Evolutionary conservation across 1,284 basidiomycete species (phyloP).

Genomic region (Ceratobasidium sp.): DNA sequence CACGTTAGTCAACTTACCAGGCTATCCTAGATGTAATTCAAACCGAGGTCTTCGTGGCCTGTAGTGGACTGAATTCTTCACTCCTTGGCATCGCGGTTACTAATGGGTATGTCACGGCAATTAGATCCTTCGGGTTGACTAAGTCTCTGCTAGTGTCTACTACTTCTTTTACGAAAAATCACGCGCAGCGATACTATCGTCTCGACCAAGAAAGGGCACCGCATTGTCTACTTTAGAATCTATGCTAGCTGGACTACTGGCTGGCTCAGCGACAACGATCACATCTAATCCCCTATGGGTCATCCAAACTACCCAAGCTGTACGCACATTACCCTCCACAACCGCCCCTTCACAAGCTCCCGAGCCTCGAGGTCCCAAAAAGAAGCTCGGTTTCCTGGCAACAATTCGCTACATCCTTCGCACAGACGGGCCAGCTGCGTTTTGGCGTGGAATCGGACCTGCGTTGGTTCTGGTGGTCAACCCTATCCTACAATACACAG

Average conservation of each 20-base stretch:
- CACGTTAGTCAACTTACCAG: constrained; percentile 59
- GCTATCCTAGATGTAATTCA: constrained; percentile 79
- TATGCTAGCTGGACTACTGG: constrained; percentile 88
- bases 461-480: constrained; percentile 94
- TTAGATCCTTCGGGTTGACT: neutral
- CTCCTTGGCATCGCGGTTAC: constrained; percentile 92
- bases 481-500: constrained; percentile 89
- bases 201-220: constrained; percentile 53
- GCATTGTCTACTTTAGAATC: constrained; percentile 85
- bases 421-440: constrained; percentile 79
- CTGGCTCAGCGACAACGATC: constrained; percentile 89
- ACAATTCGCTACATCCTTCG: constrained; percentile 77
- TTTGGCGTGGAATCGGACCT: constrained; percentile 96
- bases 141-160: constrained; percentile 63
- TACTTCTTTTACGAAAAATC: constrained; percentile 85
- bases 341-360: constrained; percentile 40
- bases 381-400: constrained; percentile 71
- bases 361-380: constrained; percentile 50
- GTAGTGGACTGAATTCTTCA: constrained; percentile 86
- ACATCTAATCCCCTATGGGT: constrained; percentile 97
- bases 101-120: constrained; percentile 73
- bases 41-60: constrained; percentile 86
- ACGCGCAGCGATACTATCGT: constrained; percentile 62
- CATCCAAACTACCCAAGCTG: constrained; percentile 90
- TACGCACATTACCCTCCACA: constrained; percentile 59